Evolutionary conservation across 805 yeast genomes (phyloP), one percentile per base, ranked within the genome.

Genomic region (Metschnikowia amazonensis): DNA sequence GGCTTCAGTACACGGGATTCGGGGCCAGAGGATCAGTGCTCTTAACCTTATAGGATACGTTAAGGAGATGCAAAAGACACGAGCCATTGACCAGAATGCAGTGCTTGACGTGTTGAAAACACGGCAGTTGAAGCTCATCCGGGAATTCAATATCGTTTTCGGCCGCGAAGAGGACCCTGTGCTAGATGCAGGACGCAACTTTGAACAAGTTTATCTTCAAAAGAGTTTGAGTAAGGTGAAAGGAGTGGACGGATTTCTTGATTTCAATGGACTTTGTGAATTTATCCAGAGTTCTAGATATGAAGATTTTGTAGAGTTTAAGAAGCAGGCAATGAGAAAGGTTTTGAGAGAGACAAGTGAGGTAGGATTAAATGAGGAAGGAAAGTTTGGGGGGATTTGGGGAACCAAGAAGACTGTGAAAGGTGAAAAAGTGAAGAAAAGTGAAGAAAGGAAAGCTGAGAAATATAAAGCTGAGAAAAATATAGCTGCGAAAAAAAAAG

Each of bases 121-220:
- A 8, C 42, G 42, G 29, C 27, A 5, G 28, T 30, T 39, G 36
- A 17, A 34, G 10, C 45, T 49, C 11, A 28, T 47, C 10, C 36
- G 31, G 9, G 45, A 44, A 39, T 47, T 35, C 21, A 49, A 49
- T 20, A 18, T 18, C 21, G 44, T 49, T 7, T 40, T 47, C 20
- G 23, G 17, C 35, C 24, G 41, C n/a, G 20, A 37, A 13, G 41
- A 37, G n/a, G 27, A 37, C n/a, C 27, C 20, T 16, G 18, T 10
- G 13, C 27, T 27, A 6, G 18, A 28, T 28, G 25, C 18, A 18
- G 42, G 13, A 1, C 27, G 7, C 21, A 29, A 21, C n/a, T 36
- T 31, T 21, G 42, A 29, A n/a, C 34, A 5, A 21, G 9, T 23
- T 11, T 39, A 36, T 25, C 27, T 39, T 5, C 35, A 11, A 10